Evolutionary conservation across 768 basidiomycete species (phyloP), one percentile per base, ranked within the genome.

Genomic region (Suillus ampliporus): DNA sequence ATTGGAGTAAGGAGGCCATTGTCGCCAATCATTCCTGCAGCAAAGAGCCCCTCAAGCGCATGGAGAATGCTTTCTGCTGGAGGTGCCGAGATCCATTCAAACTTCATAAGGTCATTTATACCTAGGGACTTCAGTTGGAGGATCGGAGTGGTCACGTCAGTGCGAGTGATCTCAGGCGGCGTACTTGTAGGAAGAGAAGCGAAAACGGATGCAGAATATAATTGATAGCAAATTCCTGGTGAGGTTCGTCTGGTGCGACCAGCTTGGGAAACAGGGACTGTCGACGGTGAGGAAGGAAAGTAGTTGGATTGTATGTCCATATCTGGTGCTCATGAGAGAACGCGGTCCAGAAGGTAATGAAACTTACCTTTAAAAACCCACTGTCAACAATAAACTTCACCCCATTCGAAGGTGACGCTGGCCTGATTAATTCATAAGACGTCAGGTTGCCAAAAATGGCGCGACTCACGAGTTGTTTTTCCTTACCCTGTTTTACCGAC

Each of bases 401-500:
- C 4, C 96, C 95, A 46, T 98, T n/a, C 94, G 61, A 99, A 98
- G 1, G 97, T 99, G 26, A 99, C 91, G 72, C 93, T 95, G 17
- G 97, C 96, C 92, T 94, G 61, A 26, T 44, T 41, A 61, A 48
- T 23, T 9, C 31, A 23, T 35, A 13, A 40, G 56, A 40, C 37
- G n/a, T 23, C 11, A 46, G 8, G 37, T 11, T 37, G 46, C 34
- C 52, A 41, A 47, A 40, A 21, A 19, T 52, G 8, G n/a, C 46
- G 26, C 46, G 28, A 57, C 77, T 26, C 67, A 97, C 95, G 97
- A 66, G 97, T 99, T 8, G 95, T 97, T 79, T 99, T 99, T 51
- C 97, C 97, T 62, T 93, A 97, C 3, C 97, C 97, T 0, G 97
- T 99, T 70, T 98, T 92, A 10, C 92, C 97, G 10, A 97, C 92